These are phyloP conservation scores for Euphorbia peplus DNA, from an alignment of 345 rosid species.

Conservation along the genomic window DNA sequence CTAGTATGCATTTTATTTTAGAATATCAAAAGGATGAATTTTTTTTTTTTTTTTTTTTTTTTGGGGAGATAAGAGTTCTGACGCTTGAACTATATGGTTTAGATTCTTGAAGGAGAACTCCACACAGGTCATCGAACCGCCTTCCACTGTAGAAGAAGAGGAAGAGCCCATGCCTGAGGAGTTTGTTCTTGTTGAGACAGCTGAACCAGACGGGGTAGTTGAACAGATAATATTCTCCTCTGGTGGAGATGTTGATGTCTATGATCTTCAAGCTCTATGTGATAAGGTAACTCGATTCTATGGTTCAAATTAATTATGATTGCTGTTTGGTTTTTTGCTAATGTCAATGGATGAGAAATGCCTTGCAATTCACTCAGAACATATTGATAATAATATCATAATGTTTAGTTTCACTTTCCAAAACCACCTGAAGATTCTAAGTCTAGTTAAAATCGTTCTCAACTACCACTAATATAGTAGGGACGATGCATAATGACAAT, in stretches of 20 bases:
- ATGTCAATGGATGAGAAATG: slow-evolving; percentile 1
- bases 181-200: slow-evolving; percentile 66
- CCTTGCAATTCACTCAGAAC: not conserved
- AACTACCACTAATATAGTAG: not conserved
- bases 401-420: not conserved
- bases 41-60: too few relatives aligned
- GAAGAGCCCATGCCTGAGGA: slow-evolving; percentile 68
- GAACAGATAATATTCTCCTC: slow-evolving; percentile 88
- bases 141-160: slow-evolving; percentile 50
- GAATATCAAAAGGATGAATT: not conserved
- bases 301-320: not conserved
- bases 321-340: not conserved
- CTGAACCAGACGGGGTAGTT: slow-evolving; percentile 55
- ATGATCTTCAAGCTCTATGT: slow-evolving; percentile 88
- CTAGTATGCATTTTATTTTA: not conserved
- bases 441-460: not conserved
- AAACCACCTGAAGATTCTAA: not conserved
- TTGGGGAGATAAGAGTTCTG: not conserved
- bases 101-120: slow-evolving; percentile 63
- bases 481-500: not conserved
- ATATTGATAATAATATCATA: not conserved
- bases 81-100: slow-evolving; percentile 13
- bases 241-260: slow-evolving; percentile 83
- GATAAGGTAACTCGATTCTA: slow-evolving; percentile 75
- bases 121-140: slow-evolving; percentile 67